A percentile compares a stretch with the other conserved stretches of the same genome.
phyloP scores from a whole-genome alignment of 2,329 filamentous ascomycete genomes.

The Leptographium wingfieldii region DNA sequence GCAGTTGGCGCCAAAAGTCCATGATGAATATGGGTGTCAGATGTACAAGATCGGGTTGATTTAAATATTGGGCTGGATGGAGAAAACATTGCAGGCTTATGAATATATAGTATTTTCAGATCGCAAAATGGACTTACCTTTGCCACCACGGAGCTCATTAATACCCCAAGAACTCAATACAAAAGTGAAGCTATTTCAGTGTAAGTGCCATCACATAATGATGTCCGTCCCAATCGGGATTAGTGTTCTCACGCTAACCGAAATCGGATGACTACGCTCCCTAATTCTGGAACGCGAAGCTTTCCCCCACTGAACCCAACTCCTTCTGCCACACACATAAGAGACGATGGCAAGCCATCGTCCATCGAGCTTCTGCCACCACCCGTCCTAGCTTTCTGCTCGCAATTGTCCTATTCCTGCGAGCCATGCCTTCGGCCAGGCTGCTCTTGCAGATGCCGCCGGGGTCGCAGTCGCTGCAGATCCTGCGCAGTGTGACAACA shows the following conservation, averaged over 20 bases:
- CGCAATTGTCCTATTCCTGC: background rate
- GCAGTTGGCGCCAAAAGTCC: background rate
- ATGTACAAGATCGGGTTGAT: too few relatives aligned
- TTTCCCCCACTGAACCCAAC: background rate
- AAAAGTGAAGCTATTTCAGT: background rate
- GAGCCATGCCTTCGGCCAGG: constrained; percentile 5
- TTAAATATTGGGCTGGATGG: too few relatives aligned
- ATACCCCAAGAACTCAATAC: too few relatives aligned
- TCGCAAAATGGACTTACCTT: too few relatives aligned
- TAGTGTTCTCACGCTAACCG: background rate
- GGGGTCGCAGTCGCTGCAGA: constrained; percentile 4
- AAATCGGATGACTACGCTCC: background rate
- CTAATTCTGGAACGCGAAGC: background rate
- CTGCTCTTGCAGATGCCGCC: constrained; percentile 7
- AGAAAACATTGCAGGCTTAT: too few relatives aligned
- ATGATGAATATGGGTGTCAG: background rate
- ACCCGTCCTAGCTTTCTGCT: background rate
- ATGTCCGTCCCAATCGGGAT: background rate
- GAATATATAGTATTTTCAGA: too few relatives aligned
- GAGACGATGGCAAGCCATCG: background rate
- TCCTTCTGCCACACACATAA: background rate
- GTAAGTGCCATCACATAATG: background rate
- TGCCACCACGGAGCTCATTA: too few relatives aligned
- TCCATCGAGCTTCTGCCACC: background rate
- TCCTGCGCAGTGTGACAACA: constrained; percentile 5